Evolutionary conservation across 192 early-diverging fungal species (phyloP), one percentile per base, ranked within the genome.

Genomic region (Entomortierella beljakovae): DNA sequence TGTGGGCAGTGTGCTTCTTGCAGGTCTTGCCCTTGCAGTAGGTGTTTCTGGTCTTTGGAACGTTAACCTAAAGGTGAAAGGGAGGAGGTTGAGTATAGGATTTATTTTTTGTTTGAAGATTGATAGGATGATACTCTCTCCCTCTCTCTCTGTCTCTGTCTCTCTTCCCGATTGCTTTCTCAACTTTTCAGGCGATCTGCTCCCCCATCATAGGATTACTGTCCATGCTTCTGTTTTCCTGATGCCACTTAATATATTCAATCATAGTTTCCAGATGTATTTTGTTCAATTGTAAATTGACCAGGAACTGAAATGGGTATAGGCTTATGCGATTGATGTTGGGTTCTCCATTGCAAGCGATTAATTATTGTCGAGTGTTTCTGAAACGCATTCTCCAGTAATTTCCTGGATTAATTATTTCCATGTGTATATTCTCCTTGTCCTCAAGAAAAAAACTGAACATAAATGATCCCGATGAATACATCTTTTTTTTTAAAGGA

Each of bases 1-100:
- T 98, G 95, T 99, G 98, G 57, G 95, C 94, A 70, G 96, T 99
- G 94, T 99, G 98, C 94, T 97, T 98, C 82, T 88, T 90, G 93
- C 96, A 99, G 84, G 90, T 90, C 86, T 88, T 87, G 85, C 96
- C 94, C 92, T 97, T 97, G 93, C 98, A 99, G 94, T 91, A 98
- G 84, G 98, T 98, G 93, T 99, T 99, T 82, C 98, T 91, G 89
- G 95, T 98, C 90, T 99, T 98, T 81, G 97, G 96, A 81, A 98
- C 94, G 93, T 98, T 97, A 88, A 98, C 97, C 97, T 91, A 81
- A 11, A 46, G 28, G 51, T 23, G 20, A 34, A 11, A 61, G 18
- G 16, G 18, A 70, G 42, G 13, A 26, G n/a, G n/a, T n/a, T n/a
- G n/a, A n/a, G n/a, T n/a, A 51, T 28, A 11, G 42, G 42, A 22